Percentiles rank a stretch among this genome's conserved stretches.
These are phyloP conservation scores for Daldinia eschscholtzii DNA, from an alignment of 2,329 filamentous ascomycete species.

Conservation along the genomic window DNA sequence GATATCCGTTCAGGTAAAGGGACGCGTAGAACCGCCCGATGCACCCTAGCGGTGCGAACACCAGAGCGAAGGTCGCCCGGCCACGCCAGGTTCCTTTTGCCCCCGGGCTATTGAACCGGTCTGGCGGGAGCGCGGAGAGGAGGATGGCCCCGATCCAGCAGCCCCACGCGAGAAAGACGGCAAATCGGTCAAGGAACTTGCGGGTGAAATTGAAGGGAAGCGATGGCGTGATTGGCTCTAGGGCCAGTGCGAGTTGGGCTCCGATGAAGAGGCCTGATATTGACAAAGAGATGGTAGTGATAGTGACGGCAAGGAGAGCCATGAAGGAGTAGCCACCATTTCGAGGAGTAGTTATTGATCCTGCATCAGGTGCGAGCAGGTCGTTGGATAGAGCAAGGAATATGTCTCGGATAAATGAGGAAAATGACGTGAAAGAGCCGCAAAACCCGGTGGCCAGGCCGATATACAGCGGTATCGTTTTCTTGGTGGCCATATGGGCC, in stretches of 20 bases:
- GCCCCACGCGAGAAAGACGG: constrained; percentile 75
- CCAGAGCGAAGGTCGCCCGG: constrained; percentile 78
- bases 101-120: constrained; percentile 56
- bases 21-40: constrained; percentile 80
- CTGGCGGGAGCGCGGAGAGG: constrained; percentile 78
- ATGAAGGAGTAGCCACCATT: constrained; percentile 85
- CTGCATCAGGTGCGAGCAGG: constrained; percentile 65
- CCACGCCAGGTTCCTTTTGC: constrained; percentile 77
- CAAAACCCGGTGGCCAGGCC: constrained; percentile 89
- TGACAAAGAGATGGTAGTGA: constrained; percentile 78
- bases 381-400: constrained; percentile 86
- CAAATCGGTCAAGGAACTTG: constrained; percentile 71
- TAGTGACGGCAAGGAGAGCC: constrained; percentile 80
- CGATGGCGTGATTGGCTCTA: constrained; percentile 70
- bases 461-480: constrained; percentile 89
- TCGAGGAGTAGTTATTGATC: constrained; percentile 60
- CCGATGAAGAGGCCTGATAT: constrained; percentile 78
- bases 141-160: constrained; percentile 84
- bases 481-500: constrained; percentile 75
- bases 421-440: constrained; percentile 91
- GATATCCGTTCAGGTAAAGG: constrained; percentile 74
- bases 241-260: constrained; percentile 76
- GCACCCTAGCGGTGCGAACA: constrained; percentile 86
- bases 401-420: constrained; percentile 82
- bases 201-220: constrained; percentile 70